phyloP scores from a whole-genome alignment of 163 green algal genomes.

The Chloromonas sp. region DNA sequence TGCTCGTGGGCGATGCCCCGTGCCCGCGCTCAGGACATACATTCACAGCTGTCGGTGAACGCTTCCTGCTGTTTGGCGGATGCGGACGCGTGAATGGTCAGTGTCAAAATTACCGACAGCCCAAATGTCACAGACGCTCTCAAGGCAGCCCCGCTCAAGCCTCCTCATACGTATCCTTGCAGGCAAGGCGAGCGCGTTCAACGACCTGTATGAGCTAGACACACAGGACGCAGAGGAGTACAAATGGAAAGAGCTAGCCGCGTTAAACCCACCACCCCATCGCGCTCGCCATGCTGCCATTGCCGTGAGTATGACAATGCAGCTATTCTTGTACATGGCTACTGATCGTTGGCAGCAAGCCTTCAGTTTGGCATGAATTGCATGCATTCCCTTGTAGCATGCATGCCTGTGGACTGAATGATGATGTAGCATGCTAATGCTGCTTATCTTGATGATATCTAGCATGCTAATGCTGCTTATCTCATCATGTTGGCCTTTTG shows the following conservation, averaged over 20 bases:
- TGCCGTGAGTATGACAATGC: slow-evolving; percentile 33
- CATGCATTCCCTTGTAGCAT: not conserved
- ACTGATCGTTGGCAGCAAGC: not conserved
- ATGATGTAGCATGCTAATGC: not conserved
- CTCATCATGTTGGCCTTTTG: no score
- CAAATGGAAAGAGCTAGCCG: slow-evolving; percentile 47
- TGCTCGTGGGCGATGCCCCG: slow-evolving; percentile 19
- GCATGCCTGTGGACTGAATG: not conserved
- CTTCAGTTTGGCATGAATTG: not conserved
- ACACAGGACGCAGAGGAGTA: slow-evolving; percentile 42
- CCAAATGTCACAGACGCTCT: not conserved
- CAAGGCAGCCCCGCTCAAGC: not conserved
- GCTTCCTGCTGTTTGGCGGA: slow-evolving; percentile 74
- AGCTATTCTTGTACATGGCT: not conserved
- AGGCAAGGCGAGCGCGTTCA: slow-evolving; percentile 68
- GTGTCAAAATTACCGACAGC: not conserved
- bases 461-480: no score
- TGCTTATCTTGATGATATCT: no score
- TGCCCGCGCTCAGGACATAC: slow-evolving; percentile 57
- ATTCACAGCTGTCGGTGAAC: slow-evolving; percentile 57
- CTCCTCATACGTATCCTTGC: not conserved
- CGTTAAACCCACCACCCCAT: slow-evolving; percentile 36
- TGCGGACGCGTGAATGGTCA: slow-evolving; percentile 57
- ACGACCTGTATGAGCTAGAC: slow-evolving; percentile 69
- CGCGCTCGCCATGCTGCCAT: slow-evolving; percentile 61